phyloP scores from a whole-genome alignment of 257 asterid genomes.

The Solanum sitiens region DNA sequence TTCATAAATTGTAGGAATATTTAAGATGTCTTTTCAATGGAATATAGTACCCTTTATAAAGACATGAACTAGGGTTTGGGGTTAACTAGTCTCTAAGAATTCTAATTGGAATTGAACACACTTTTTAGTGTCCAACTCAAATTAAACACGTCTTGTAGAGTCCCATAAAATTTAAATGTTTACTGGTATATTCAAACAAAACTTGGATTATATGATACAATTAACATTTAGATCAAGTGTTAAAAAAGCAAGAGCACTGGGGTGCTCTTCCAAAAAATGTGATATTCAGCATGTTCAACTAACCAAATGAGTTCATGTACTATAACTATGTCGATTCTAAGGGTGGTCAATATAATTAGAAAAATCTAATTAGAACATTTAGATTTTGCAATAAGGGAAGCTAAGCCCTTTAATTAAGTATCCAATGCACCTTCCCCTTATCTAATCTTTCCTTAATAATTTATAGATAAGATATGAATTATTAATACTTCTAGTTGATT shows the following conservation, averaged over 20 bases:
- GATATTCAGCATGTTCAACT: background rate
- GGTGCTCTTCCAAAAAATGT: background rate
- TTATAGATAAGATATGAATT: background rate
- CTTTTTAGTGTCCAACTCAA: too few species aligned
- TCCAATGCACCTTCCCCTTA: background rate
- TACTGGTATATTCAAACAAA: background rate
- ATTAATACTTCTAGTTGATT: background rate
- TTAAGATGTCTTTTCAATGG: too few species aligned
- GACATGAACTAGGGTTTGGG: too few species aligned
- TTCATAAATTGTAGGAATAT: too few species aligned
- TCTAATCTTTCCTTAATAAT: background rate
- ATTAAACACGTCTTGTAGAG: too few species aligned
- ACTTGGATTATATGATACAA: background rate
- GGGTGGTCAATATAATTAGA: background rate
- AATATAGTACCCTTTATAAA: too few species aligned
- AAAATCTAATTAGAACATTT: background rate
- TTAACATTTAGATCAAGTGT: background rate
- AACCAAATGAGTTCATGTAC: background rate
- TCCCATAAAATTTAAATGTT: too few species aligned
- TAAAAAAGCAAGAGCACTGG: background rate
- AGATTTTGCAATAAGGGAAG: background rate
- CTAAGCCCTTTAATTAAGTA: background rate
- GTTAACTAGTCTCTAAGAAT: too few species aligned
- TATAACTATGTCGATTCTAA: background rate
- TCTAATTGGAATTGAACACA: too few species aligned